These are phyloP conservation scores for Hyaloscypha bicolor DNA, from an alignment of 495 filamentous ascomycete genomes.

Conservation along the genomic window DNA sequence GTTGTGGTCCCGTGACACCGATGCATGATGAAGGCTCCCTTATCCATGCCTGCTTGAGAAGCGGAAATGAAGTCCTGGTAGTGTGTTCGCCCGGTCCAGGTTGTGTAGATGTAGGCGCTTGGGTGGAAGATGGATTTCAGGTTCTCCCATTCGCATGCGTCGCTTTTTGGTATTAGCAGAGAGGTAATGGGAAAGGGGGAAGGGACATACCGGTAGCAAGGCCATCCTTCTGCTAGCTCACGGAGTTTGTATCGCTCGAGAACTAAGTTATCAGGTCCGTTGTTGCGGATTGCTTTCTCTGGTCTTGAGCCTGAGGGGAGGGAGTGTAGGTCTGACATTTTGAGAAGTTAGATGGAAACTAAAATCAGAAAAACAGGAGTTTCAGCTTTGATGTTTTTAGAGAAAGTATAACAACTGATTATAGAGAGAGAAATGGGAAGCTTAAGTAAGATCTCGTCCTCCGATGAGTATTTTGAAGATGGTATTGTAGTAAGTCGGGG, in stretches of 20 bases:
- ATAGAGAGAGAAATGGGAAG: no score
- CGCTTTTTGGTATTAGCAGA: slow-evolving; percentile 25
- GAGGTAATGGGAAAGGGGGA: neutral
- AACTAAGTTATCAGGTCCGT: slow-evolving; percentile 50
- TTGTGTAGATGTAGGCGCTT: slow-evolving; percentile 63
- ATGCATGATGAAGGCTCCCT: slow-evolving; percentile 70
- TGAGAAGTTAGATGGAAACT: neutral
- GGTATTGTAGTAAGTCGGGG: neutral
- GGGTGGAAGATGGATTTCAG: slow-evolving; percentile 62
- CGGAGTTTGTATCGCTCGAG: slow-evolving; percentile 58
- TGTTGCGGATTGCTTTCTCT: slow-evolving; percentile 46
- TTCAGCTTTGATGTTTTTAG: no score
- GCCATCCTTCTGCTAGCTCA: slow-evolving; percentile 70
- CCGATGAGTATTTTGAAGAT: no score
- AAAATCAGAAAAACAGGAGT: no score
- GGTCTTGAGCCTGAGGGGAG: slow-evolving; percentile 15
- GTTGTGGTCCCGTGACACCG: slow-evolving; percentile 61
- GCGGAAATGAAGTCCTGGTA: slow-evolving; percentile 60
- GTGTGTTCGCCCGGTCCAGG: slow-evolving; percentile 57
- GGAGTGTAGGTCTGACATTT: slow-evolving; percentile 13
- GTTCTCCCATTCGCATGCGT: slow-evolving; percentile 68
- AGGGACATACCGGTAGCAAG: slow-evolving; percentile 52
- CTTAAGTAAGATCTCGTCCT: no score
- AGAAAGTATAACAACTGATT: no score
- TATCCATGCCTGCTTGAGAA: slow-evolving; percentile 60